These are phyloP conservation scores for Zizania latifolia DNA, from an alignment of 176 grass and related monocot genomes.

Conservation along the genomic window DNA sequence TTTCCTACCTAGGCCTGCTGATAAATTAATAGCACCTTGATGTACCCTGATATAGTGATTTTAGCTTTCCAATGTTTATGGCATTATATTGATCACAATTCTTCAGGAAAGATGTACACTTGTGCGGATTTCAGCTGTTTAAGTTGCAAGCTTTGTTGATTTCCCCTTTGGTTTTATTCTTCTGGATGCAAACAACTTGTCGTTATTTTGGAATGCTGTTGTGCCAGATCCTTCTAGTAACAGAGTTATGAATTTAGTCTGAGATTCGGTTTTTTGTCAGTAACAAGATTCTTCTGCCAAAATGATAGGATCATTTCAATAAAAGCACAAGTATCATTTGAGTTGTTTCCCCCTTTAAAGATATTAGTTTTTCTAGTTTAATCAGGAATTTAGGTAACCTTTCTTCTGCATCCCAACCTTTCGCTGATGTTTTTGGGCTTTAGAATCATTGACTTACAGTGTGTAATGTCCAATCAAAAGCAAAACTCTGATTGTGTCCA, in stretches of 20 bases:
- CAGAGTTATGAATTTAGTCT: not conserved
- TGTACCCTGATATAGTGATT: not conserved
- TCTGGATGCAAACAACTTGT: not conserved
- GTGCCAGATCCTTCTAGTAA: not conserved
- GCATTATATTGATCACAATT: not conserved
- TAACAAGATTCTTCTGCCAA: not conserved
- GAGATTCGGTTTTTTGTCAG: not conserved
- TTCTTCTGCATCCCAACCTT: too few species aligned
- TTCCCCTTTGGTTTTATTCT: not conserved
- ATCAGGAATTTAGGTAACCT: not conserved
- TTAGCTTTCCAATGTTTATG: slow-evolving; percentile 8
- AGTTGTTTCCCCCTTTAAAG: not conserved
- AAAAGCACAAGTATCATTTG: not conserved
- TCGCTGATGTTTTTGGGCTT: too few species aligned
- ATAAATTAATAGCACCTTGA: not conserved
- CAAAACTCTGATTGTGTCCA: not conserved
- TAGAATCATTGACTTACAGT: not conserved
- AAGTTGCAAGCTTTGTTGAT: not conserved
- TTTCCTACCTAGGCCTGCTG: not conserved
- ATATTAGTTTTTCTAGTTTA: not conserved
- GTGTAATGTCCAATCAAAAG: not conserved
- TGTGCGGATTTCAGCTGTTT: not conserved
- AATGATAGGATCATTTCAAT: not conserved
- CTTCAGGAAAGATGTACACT: not conserved
- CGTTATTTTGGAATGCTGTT: not conserved